Conservation (phyloP, 192 early-diverging fungal genomes). For the Umbelopsis ramanniana region DNA sequence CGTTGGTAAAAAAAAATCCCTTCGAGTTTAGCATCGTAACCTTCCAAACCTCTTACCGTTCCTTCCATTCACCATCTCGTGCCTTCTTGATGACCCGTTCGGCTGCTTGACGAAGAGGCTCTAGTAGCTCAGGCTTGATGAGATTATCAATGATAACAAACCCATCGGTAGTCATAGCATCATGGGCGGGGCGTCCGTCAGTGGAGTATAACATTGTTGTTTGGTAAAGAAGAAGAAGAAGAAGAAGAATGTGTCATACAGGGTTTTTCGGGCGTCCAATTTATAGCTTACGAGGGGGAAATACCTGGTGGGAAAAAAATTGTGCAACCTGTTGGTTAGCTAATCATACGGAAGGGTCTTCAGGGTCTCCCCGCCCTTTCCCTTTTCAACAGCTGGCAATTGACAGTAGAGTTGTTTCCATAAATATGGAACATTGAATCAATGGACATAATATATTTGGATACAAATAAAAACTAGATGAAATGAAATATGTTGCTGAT, state of each 20-base stretch:
- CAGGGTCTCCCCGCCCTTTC: slow-evolving; percentile 18
- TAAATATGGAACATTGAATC: not conserved
- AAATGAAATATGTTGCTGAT: slow-evolving; percentile 1
- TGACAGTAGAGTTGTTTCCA: not conserved
- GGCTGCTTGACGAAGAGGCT: slow-evolving; percentile 40
- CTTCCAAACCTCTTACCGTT: slow-evolving; percentile 29
- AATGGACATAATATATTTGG: slow-evolving; percentile 15
- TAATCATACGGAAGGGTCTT: not conserved
- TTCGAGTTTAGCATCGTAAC: not conserved
- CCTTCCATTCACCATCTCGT: slow-evolving; percentile 47
- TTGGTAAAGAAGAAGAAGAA: not conserved
- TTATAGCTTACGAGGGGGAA: not conserved
- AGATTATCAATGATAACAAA: slow-evolving; percentile 52
- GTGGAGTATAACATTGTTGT: slow-evolving; percentile 1
- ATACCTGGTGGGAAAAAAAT: slow-evolving; percentile 2
- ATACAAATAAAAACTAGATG: slow-evolving; percentile 7
- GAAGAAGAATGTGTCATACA: not conserved
- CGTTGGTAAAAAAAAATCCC: not conserved
- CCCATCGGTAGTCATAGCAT: slow-evolving; percentile 42
- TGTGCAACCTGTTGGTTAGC: not conserved
- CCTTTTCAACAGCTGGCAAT: not conserved
- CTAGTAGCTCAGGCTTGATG: slow-evolving; percentile 39
- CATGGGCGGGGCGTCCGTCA: slow-evolving; percentile 27
- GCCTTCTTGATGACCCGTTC: slow-evolving; percentile 45
- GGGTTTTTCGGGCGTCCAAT: not conserved